phyloP scores from a whole-genome alignment of 352 stramenopile species.

The Phytophthora hibernalis region DNA sequence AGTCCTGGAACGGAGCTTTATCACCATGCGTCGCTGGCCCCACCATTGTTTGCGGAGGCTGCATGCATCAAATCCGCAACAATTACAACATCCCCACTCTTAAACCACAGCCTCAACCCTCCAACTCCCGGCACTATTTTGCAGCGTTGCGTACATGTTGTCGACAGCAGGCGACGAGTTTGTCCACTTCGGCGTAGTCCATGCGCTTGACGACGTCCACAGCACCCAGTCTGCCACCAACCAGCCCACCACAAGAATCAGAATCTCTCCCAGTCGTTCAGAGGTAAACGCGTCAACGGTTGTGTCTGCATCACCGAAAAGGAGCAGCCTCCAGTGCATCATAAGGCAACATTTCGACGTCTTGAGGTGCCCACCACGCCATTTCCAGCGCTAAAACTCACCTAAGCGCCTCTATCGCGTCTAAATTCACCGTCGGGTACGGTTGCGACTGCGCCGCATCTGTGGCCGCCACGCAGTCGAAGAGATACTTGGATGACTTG shows the following conservation, averaged over 20 bases:
- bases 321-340: background rate
- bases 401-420: constrained; percentile 56
- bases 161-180: constrained; percentile 58
- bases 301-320: constrained; percentile 21
- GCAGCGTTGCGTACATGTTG: constrained; percentile 45
- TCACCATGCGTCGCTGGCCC: constrained; percentile 34
- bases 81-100: constrained; percentile 3
- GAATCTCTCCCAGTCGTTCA: background rate
- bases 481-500: constrained; percentile 76
- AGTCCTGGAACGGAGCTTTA: constrained; percentile 47
- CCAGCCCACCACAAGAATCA: background rate
- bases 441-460: constrained; percentile 12
- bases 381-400: constrained; percentile 29
- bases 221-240: constrained; percentile 41
- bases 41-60: constrained; percentile 67
- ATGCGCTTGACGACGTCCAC: constrained; percentile 70
- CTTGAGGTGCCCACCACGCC: constrained; percentile 6
- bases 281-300: background rate
- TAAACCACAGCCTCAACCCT: background rate
- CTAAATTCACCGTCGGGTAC: constrained; percentile 38
- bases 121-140: background rate
- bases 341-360: background rate
- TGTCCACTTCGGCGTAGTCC: constrained; percentile 59
- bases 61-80: constrained; percentile 1
- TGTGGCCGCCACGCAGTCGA: constrained; percentile 53